These are phyloP conservation scores for Penicillium pulvis DNA, from an alignment of 495 filamentous ascomycete species.

Conservation along the genomic window DNA sequence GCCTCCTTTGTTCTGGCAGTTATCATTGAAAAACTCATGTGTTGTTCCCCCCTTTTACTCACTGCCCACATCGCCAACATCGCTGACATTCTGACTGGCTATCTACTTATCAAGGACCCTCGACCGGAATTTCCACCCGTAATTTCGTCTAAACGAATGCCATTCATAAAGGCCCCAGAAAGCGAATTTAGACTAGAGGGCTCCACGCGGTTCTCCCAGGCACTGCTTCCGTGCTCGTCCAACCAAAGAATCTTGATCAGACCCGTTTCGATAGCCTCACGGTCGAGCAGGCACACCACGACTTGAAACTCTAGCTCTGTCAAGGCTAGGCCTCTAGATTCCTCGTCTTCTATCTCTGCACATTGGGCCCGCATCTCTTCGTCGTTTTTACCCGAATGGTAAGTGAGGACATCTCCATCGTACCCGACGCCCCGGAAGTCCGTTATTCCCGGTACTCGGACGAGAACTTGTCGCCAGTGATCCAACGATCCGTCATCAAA, in stretches of 20 bases:
- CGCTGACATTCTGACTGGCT: constrained; percentile 6
- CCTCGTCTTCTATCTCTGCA: constrained; percentile 8
- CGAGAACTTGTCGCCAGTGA: constrained; percentile 13
- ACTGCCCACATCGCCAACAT: constrained; percentile 7
- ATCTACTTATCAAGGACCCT: constrained; percentile 9
- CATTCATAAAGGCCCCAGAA: constrained; percentile 6
- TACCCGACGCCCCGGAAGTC: constrained; percentile 9
- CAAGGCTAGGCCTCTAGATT: constrained; percentile 6
- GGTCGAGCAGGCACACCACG: constrained; percentile 12
- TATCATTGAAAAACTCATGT: no score
- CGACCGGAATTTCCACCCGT: background rate
- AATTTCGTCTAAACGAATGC: constrained; percentile 4
- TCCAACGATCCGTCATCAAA: constrained; percentile 8
- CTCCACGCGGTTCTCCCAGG: constrained; percentile 14
- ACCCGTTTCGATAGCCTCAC: constrained; percentile 13
- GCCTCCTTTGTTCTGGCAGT: no score
- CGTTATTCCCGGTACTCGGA: constrained; percentile 11
- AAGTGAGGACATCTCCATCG: constrained; percentile 14
- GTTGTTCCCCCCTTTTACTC: no score
- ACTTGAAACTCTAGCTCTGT: constrained; percentile 9
- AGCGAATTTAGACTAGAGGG: background rate
- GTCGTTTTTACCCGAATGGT: constrained; percentile 13
- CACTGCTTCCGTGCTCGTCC: constrained; percentile 18
- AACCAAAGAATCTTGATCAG: constrained; percentile 16
- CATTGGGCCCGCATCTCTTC: constrained; percentile 8